Evolutionary conservation across 768 basidiomycete species (phyloP).

Genomic region (Rhodotorula sphaerocarpa): DNA sequence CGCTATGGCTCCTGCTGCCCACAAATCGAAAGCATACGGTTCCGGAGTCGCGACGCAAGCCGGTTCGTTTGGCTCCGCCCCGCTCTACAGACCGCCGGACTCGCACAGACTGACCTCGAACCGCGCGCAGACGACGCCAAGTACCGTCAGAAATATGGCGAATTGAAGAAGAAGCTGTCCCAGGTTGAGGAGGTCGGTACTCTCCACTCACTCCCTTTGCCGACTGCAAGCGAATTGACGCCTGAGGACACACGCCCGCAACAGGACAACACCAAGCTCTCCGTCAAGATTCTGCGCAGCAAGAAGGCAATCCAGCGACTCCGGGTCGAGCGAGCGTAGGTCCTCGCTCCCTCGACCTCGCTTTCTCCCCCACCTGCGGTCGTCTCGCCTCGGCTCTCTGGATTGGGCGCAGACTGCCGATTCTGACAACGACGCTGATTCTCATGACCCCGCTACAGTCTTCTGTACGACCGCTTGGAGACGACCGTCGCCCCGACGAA

Average conservation of each 20-base stretch:
- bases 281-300: slow-evolving; percentile 31
- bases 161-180: slow-evolving; percentile 26
- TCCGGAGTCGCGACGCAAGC: slow-evolving; percentile 20
- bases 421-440: too few relatives aligned
- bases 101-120: neutral
- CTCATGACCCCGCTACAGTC: neutral
- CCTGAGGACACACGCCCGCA: neutral
- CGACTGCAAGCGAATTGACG: too few relatives aligned
- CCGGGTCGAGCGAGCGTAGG: slow-evolving; percentile 32
- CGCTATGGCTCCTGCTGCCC: slow-evolving; percentile 7
- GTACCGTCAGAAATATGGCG: slow-evolving; percentile 32
- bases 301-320: slow-evolving; percentile 35
- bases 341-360: neutral
- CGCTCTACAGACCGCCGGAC: neutral
- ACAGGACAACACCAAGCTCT: slow-evolving; percentile 36
- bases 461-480: slow-evolving; percentile 35
- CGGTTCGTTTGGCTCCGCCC: slow-evolving; percentile 10
- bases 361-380: neutral
- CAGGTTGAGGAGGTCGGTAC: slow-evolving; percentile 34
- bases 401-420: too few relatives aligned
- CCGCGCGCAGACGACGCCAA: slow-evolving; percentile 27
- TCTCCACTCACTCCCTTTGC: too few relatives aligned
- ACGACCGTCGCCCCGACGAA: slow-evolving; percentile 22
- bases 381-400: too few relatives aligned
- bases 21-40: slow-evolving; percentile 17